Conservation (phyloP, 345 rosid species). For the Rubroshorea leprosula region DNA sequence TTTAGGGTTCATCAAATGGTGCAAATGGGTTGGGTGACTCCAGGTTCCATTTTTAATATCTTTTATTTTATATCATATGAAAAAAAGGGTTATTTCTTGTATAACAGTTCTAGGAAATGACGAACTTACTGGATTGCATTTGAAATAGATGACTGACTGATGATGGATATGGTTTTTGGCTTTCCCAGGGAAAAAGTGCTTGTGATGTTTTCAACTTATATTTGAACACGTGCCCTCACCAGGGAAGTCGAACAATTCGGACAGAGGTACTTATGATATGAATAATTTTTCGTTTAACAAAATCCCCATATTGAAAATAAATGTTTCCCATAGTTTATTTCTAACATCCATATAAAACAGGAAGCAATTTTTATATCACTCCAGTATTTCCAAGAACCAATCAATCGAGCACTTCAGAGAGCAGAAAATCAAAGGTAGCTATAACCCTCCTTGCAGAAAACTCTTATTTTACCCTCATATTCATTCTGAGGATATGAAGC, state of each 20-base stretch:
- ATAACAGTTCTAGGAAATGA: too few species aligned
- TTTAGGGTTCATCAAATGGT: too few species aligned
- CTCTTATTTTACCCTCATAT: background rate
- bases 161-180: background rate
- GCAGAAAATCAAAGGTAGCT: conserved; percentile 12
- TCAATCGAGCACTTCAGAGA: conserved; percentile 45
- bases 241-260: conserved; percentile 92
- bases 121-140: too few species aligned
- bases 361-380: conserved; percentile 84
- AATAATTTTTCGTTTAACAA: background rate
- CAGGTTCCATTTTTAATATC: too few species aligned
- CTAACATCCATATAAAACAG: conserved; percentile 28
- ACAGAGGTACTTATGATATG: conserved; percentile 52
- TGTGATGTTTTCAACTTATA: conserved; percentile 54
- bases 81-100: too few species aligned
- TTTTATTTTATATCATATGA: too few species aligned
- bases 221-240: conserved; percentile 83
- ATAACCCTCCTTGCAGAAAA: background rate
- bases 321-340: conserved; percentile 3
- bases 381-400: conserved; percentile 84
- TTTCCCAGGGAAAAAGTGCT: conserved; percentile 53
- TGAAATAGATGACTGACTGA: too few species aligned
- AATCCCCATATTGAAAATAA: background rate
- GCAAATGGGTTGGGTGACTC: too few species aligned
- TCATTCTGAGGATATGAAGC: too few species aligned